Evolutionary conservation across 1,139 yeast species (phyloP).

Genomic region (Hanseniaspora sp.): DNA sequence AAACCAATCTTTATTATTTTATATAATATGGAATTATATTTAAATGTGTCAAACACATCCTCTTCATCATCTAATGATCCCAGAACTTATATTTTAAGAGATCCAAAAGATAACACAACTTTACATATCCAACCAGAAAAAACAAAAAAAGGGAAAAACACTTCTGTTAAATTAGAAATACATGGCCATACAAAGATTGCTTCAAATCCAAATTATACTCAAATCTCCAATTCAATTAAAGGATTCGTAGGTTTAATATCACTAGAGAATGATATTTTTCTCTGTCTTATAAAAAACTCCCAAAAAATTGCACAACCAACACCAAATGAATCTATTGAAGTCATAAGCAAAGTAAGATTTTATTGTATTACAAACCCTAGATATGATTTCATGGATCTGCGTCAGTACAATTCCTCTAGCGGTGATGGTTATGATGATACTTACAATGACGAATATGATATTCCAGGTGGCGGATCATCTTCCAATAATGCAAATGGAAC

Average conservation of each 20-base stretch:
- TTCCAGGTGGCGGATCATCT: conserved; percentile 5
- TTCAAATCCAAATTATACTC: conserved; percentile 1
- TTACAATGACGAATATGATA: conserved; percentile 1
- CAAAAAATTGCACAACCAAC: conserved; percentile 76
- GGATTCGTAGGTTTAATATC: conserved; percentile 83
- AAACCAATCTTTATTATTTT: too few species aligned
- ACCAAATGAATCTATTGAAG: conserved; percentile 65
- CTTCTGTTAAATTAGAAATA: conserved; percentile 6
- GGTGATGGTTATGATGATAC: conserved; percentile 17
- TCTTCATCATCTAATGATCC: neutral
- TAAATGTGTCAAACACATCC: neutral
- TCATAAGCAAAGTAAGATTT: conserved; percentile 76
- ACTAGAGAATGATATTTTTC: conserved; percentile 52
- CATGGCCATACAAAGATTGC: conserved; percentile 8
- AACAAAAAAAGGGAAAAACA: neutral
- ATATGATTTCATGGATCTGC: conserved; percentile 75
- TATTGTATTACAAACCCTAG: conserved; percentile 56
- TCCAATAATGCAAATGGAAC: neutral
- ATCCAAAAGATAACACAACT: conserved; percentile 13
- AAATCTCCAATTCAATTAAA: conserved; percentile 30
- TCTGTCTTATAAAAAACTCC: conserved; percentile 70
- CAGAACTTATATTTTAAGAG: conserved; percentile 9
- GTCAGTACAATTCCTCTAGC: conserved; percentile 49
- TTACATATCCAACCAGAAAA: conserved; percentile 2
- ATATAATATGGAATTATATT: conserved; percentile 8